Percentiles rank a stretch among this genome's conserved stretches.
Evolutionary conservation across 208 protist species (phyloP).

Genomic region (Leishmania aethiopica): DNA sequence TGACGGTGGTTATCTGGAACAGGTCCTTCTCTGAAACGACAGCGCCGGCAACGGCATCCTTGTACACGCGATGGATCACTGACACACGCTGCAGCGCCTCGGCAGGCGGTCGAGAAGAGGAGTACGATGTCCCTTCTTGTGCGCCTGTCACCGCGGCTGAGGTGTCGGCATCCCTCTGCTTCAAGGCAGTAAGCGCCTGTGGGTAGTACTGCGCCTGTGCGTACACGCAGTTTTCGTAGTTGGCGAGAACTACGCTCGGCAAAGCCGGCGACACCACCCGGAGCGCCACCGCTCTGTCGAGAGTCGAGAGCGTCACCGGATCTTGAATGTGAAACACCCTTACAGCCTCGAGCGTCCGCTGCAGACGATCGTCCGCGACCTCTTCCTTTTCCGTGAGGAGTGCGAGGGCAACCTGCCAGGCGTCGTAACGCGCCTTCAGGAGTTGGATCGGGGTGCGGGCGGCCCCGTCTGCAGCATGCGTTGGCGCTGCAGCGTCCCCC

Average conservation of each 20-base stretch:
- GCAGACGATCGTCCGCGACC: slow-evolving; percentile 17
- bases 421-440: slow-evolving; percentile 1
- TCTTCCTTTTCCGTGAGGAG: slow-evolving; percentile 7
- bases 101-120: neutral
- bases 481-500: neutral
- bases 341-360: slow-evolving; percentile 24
- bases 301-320: slow-evolving; percentile 20
- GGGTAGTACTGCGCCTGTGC: slow-evolving; percentile 23
- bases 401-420: slow-evolving; percentile 18
- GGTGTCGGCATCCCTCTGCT: neutral
- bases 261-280: neutral
- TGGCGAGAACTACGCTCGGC: neutral
- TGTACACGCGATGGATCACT: slow-evolving; percentile 14
- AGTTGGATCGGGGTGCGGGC: neutral
- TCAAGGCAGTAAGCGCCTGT: slow-evolving; percentile 13
- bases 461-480: too few relatives aligned
- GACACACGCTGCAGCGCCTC: slow-evolving; percentile 25
- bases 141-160: neutral
- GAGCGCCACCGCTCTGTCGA: slow-evolving; percentile 15
- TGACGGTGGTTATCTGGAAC: slow-evolving; percentile 17
- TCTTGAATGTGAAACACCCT: slow-evolving; percentile 20
- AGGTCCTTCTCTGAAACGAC: slow-evolving; percentile 32
- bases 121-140: neutral
- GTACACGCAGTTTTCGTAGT: slow-evolving; percentile 25
- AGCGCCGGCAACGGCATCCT: slow-evolving; percentile 8